Evolutionary conservation across 1,139 yeast species (phyloP).

Genomic region (Taphrina wiesneri): DNA sequence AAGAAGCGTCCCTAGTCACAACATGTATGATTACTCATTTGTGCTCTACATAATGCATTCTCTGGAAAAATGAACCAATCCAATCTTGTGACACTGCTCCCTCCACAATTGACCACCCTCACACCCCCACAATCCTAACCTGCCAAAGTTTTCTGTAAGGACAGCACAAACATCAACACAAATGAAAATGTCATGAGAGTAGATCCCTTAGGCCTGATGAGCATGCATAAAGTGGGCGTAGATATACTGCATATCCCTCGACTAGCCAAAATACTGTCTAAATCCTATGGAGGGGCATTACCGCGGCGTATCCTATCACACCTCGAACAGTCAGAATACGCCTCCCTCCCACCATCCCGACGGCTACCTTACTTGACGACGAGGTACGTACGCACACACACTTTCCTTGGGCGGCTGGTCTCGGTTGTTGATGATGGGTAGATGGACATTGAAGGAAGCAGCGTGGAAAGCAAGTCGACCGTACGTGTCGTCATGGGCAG

Average conservation of each 20-base stretch:
- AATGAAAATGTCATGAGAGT: background rate
- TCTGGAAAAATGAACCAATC: no score
- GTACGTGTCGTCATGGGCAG: slow-evolving; percentile 19
- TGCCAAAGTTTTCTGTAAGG: background rate
- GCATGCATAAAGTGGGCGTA: slow-evolving; percentile 23
- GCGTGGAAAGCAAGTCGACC: slow-evolving; percentile 32
- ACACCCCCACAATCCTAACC: background rate
- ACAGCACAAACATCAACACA: slow-evolving; percentile 4
- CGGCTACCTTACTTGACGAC: slow-evolving; percentile 13
- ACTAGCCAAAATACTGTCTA: background rate
- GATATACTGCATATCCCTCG: slow-evolving; percentile 28
- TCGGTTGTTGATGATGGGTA: background rate
- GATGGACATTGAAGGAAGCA: slow-evolving; percentile 31
- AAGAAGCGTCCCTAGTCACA: slow-evolving; percentile 15
- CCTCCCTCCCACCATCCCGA: background rate
- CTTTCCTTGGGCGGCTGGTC: background rate
- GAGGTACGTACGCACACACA: slow-evolving; percentile 4
- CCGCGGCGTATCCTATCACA: slow-evolving; percentile 24
- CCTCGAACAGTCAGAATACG: slow-evolving; percentile 1
- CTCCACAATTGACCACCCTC: background rate
- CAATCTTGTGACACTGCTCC: no score
- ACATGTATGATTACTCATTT: background rate
- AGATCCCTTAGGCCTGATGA: background rate
- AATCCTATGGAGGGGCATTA: background rate
- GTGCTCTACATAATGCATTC: background rate